phyloP scores from a whole-genome alignment of 805 yeast genomes.

The Barnettozyma pratensis region DNA sequence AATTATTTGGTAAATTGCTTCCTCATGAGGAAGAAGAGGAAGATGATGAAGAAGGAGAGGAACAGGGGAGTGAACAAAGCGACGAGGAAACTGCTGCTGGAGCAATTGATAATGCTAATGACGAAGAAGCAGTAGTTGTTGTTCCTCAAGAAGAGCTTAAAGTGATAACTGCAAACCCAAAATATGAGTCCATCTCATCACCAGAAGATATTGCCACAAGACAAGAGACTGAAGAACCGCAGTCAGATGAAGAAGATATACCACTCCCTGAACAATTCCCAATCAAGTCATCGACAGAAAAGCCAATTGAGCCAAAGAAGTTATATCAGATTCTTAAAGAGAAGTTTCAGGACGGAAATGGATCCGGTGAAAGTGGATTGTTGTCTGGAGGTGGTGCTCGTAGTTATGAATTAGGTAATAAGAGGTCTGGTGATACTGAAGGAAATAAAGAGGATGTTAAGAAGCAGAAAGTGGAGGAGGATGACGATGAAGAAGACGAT shows the following conservation, averaged over 20 bases:
- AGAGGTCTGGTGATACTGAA: conserved; percentile 7
- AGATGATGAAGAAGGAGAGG: conserved; percentile 15
- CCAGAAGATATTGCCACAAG: conserved; percentile 7
- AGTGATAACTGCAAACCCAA: conserved; percentile 6
- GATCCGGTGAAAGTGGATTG: conserved; percentile 7
- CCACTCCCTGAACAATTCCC: conserved; percentile 14
- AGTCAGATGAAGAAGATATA: conserved; percentile 24
- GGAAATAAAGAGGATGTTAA: neutral
- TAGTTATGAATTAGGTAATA: conserved; percentile 21
- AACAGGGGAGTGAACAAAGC: conserved; percentile 14
- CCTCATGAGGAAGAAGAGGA: conserved; percentile 17
- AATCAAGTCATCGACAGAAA: conserved; percentile 10
- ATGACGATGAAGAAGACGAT: conserved; percentile 7
- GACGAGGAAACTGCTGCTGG: conserved; percentile 16
- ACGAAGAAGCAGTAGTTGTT: conserved; percentile 9
- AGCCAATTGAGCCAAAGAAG: conserved; percentile 19
- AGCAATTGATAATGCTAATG: conserved; percentile 10
- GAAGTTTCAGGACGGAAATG: conserved; percentile 3
- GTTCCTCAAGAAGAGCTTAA: conserved; percentile 10
- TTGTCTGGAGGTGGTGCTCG: conserved; percentile 12
- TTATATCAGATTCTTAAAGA: conserved; percentile 23
- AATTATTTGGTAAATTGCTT: conserved; percentile 29
- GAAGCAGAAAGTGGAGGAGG: neutral
- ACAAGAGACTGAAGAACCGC: conserved; percentile 8
- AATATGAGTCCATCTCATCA: neutral